phyloP scores from a whole-genome alignment of 2,329 filamentous ascomycete genomes.

The Diaporthe australafricana region DNA sequence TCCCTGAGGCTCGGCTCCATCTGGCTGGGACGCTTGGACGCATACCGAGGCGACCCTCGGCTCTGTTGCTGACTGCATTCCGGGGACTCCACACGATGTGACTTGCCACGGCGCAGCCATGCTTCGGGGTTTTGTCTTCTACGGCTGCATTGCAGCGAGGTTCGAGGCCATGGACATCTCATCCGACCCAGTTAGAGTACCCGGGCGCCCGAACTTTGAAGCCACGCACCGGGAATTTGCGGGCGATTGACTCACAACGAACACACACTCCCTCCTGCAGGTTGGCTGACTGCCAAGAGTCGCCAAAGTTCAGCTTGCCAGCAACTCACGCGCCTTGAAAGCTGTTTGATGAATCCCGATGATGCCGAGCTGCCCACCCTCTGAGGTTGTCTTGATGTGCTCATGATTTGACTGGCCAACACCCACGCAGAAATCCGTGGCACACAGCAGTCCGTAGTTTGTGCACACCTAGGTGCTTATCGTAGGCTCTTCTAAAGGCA shows the following conservation, averaged over 20 bases:
- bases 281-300: no score
- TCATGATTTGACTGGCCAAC: no score
- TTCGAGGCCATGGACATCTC: background rate
- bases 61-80: background rate
- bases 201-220: background rate
- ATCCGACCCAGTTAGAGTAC: background rate
- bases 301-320: no score
- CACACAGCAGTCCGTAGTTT: no score
- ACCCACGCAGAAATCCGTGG: no score
- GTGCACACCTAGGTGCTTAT: no score
- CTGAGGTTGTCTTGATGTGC: background rate
- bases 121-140: background rate
- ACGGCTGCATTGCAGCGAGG: background rate
- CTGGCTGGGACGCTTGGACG: background rate
- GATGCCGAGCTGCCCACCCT: background rate
- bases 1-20: slow-evolving; percentile 8
- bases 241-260: background rate
- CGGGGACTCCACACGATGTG: background rate
- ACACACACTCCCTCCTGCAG: background rate
- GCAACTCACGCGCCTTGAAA: background rate
- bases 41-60: slow-evolving; percentile 17
- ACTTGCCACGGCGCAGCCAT: no score
- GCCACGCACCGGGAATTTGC: background rate
- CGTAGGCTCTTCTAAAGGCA: no score
- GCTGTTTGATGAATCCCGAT: background rate